These are phyloP conservation scores for Paulownia fortunei DNA, from an alignment of 257 asterid genomes.

Conservation along the genomic window DNA sequence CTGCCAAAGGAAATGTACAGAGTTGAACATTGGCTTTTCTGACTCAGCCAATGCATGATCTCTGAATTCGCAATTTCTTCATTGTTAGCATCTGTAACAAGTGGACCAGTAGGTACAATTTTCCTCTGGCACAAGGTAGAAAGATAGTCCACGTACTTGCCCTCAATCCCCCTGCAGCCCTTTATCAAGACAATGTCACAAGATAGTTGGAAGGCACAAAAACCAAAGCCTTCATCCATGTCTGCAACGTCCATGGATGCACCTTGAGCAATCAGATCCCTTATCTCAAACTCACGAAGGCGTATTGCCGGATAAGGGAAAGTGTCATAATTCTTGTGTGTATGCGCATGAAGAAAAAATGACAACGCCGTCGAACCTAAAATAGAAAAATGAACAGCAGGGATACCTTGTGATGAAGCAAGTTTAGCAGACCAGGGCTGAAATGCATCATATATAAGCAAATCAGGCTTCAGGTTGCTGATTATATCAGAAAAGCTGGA, in stretches of 20 bases:
- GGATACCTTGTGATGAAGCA: conserved; percentile 36
- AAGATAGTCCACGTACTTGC: conserved; percentile 46
- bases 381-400: conserved; percentile 29
- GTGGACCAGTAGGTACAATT: conserved; percentile 45
- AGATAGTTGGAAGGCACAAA: conserved; percentile 34
- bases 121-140: conserved; percentile 32
- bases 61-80: background rate
- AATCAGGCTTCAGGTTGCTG: conserved; percentile 29
- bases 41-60: conserved; percentile 43
- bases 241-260: conserved; percentile 17
- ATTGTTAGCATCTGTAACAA: conserved; percentile 14
- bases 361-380: conserved; percentile 27
- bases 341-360: conserved; percentile 32
- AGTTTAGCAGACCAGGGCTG: conserved; percentile 44
- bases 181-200: conserved; percentile 41
- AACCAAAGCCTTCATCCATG: conserved; percentile 24
- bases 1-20: conserved; percentile 57
- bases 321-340: conserved; percentile 17
- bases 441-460: conserved; percentile 43
- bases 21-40: conserved; percentile 32
- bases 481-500: conserved; percentile 30
- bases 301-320: conserved; percentile 43
- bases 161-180: conserved; percentile 41
- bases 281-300: conserved; percentile 34
- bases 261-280: background rate